Evolutionary conservation across 2,329 filamentous ascomycete species (phyloP).

Genomic region (Alternaria burnsii): DNA sequence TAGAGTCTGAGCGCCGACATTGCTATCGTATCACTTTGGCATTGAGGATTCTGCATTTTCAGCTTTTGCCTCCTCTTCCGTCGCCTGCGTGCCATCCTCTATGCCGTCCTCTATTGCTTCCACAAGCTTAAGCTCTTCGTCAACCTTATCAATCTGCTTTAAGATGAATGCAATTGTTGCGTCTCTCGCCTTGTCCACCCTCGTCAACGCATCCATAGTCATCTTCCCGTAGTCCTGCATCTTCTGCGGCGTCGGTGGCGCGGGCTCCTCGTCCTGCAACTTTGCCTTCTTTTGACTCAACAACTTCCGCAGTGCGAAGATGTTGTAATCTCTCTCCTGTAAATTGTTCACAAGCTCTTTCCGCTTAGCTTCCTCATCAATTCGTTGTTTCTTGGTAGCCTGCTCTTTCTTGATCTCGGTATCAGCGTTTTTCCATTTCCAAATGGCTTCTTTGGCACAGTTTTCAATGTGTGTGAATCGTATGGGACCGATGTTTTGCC

Average conservation of each 20-base stretch:
- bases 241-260: conserved; percentile 42
- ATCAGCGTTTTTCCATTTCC: conserved; percentile 50
- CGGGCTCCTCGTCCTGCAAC: conserved; percentile 34
- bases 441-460: conserved; percentile 58
- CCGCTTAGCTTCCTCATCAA: conserved; percentile 47
- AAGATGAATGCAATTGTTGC: conserved; percentile 62
- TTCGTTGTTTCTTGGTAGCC: conserved; percentile 48
- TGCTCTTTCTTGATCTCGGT: conserved; percentile 44
- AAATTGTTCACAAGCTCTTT: conserved; percentile 50
- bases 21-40: conserved; percentile 8
- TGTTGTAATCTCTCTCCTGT: conserved; percentile 58
- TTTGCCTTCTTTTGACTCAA: conserved; percentile 55
- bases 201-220: conserved; percentile 52
- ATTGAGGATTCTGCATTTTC: conserved; percentile 5
- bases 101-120: conserved; percentile 34
- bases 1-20: not conserved
- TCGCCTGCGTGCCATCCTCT: conserved; percentile 25
- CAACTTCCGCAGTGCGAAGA: conserved; percentile 57
- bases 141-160: conserved; percentile 62
- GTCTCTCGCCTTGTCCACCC: conserved; percentile 61
- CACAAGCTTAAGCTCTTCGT: conserved; percentile 49
- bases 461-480: conserved; percentile 63
- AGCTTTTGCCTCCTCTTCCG: not conserved
- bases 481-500: conserved; percentile 61
- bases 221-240: conserved; percentile 54